These are phyloP conservation scores for Ramalina peruviana DNA, from an alignment of 495 filamentous ascomycete genomes.

Conservation along the genomic window DNA sequence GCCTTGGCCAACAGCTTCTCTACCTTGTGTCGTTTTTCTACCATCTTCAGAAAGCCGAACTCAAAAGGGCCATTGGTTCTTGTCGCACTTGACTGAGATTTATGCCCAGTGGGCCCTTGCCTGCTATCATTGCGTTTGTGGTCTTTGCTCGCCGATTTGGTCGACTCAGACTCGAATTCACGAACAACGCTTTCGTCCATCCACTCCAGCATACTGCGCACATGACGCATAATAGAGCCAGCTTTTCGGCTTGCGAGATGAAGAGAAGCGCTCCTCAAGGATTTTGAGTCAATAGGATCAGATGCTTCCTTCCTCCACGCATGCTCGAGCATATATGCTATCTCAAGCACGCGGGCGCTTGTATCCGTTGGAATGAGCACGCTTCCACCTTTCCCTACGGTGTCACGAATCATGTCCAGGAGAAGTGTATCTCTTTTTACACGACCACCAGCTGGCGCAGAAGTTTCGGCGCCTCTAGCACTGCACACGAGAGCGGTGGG, in stretches of 20 bases:
- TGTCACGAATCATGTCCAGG: slow-evolving; percentile 62
- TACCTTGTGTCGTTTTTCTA: slow-evolving; percentile 62
- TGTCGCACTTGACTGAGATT: slow-evolving; percentile 22
- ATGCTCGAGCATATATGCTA: slow-evolving; percentile 84
- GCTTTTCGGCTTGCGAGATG: slow-evolving; percentile 75
- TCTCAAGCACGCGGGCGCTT: slow-evolving; percentile 81
- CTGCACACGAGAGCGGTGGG: slow-evolving; percentile 90
- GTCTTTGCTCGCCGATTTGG: slow-evolving; percentile 31
- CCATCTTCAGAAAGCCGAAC: slow-evolving; percentile 69
- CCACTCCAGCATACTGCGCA: slow-evolving; percentile 95
- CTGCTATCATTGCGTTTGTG: slow-evolving; percentile 26
- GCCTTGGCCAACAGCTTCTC: slow-evolving; percentile 41
- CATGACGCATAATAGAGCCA: slow-evolving; percentile 69
- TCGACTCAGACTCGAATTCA: slow-evolving; percentile 68
- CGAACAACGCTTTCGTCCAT: slow-evolving; percentile 89
- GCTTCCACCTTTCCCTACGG: slow-evolving; percentile 71
- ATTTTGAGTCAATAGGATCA: slow-evolving; percentile 29
- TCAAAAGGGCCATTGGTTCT: slow-evolving; percentile 67
- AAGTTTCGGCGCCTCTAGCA: slow-evolving; percentile 62
- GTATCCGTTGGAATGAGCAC: slow-evolving; percentile 93
- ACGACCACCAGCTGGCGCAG: slow-evolving; percentile 52
- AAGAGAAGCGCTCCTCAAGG: slow-evolving; percentile 53
- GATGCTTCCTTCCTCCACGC: slow-evolving; percentile 63
- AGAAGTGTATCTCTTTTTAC: slow-evolving; percentile 76
- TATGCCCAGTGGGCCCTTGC: slow-evolving; percentile 20